A percentile compares a stretch with the other conserved stretches of the same genome.
Conservation (phyloP, 805 yeast genomes). For the Nakazawaea wyomingensis region DNA sequence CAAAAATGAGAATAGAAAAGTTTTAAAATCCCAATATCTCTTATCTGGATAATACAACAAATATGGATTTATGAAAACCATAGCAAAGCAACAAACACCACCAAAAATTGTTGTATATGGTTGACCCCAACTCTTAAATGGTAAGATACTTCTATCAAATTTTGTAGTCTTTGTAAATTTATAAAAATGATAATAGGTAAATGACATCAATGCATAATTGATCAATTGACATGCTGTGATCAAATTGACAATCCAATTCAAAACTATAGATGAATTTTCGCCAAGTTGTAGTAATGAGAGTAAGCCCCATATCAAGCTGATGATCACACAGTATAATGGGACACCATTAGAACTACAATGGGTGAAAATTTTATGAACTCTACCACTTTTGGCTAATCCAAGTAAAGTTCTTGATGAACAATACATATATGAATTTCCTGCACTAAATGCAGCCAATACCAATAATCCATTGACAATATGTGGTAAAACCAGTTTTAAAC, state of each 20-base stretch:
- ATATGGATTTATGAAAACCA: slow-evolving; percentile 67
- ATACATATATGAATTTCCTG: slow-evolving; percentile 78
- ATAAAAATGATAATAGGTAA: slow-evolving; percentile 38
- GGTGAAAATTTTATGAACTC: slow-evolving; percentile 65
- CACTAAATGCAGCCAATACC: slow-evolving; percentile 70
- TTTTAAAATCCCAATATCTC: slow-evolving; percentile 52
- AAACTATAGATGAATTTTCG: slow-evolving; percentile 26
- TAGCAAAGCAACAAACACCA: slow-evolving; percentile 34
- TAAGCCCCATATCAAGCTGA: slow-evolving; percentile 50
- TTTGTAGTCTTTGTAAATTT: slow-evolving; percentile 42
- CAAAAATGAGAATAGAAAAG: slow-evolving; percentile 66
- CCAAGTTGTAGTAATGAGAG: slow-evolving; percentile 54
- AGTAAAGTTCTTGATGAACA: slow-evolving; percentile 65
- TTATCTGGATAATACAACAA: slow-evolving; percentile 59
- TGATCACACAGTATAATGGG: slow-evolving; percentile 51
- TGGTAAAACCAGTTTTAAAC: slow-evolving; percentile 57
- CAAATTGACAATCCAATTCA: slow-evolving; percentile 40
- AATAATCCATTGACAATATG: slow-evolving; percentile 75
- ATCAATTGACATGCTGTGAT: slow-evolving; percentile 43
- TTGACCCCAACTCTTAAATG: slow-evolving; percentile 53
- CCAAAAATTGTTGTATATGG: slow-evolving; percentile 55
- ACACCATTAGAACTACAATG: slow-evolving; percentile 63
- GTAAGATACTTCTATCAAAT: slow-evolving; percentile 37
- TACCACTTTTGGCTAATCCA: slow-evolving; percentile 66
- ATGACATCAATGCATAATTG: slow-evolving; percentile 40